phyloP scores from a whole-genome alignment of 768 basidiomycete species.

The Amyloporia xantha region DNA sequence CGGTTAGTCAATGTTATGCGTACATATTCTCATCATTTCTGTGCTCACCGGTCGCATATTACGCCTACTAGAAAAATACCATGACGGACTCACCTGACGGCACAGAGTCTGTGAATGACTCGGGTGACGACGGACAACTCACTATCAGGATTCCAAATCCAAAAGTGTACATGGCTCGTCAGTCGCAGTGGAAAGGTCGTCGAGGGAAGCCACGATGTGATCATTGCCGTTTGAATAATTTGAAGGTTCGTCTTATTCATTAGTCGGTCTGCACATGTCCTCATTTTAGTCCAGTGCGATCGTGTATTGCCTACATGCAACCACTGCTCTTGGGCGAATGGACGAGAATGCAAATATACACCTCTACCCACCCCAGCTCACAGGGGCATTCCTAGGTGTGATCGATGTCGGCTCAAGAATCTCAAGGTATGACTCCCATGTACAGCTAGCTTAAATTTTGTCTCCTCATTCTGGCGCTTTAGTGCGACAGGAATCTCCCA shows the following conservation, averaged over 20 bases:
- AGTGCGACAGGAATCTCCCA: constrained; percentile 71
- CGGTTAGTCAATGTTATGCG: too few relatives aligned
- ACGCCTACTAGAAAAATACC: not conserved
- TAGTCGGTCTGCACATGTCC: constrained; percentile 1
- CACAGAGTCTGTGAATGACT: constrained; percentile 26
- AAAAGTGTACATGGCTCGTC: constrained; percentile 59
- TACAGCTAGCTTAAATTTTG: too few relatives aligned
- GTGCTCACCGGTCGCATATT: not conserved
- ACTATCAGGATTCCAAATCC: constrained; percentile 64
- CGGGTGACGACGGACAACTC: constrained; percentile 33
- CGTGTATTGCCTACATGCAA: constrained; percentile 65
- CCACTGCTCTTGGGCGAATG: constrained; percentile 59
- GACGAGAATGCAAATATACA: constrained; percentile 65
- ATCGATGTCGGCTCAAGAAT: constrained; percentile 60
- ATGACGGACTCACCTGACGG: constrained; percentile 24
- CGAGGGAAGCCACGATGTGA: constrained; percentile 72
- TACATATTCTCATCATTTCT: too few relatives aligned
- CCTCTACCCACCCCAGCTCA: constrained; percentile 71
- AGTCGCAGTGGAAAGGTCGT: constrained; percentile 69
- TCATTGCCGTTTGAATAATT: constrained; percentile 63
- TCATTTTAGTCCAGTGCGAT: constrained; percentile 45
- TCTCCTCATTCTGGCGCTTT: constrained; percentile 4
- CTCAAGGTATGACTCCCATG: constrained; percentile 60
- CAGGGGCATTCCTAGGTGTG: constrained; percentile 67
- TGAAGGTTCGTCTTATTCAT: constrained; percentile 45